A percentile compares a stretch with the other conserved stretches of the same genome.
phyloP scores from a whole-genome alignment of 805 yeast genomes.

The Cyberlindnera subsufficiens region DNA sequence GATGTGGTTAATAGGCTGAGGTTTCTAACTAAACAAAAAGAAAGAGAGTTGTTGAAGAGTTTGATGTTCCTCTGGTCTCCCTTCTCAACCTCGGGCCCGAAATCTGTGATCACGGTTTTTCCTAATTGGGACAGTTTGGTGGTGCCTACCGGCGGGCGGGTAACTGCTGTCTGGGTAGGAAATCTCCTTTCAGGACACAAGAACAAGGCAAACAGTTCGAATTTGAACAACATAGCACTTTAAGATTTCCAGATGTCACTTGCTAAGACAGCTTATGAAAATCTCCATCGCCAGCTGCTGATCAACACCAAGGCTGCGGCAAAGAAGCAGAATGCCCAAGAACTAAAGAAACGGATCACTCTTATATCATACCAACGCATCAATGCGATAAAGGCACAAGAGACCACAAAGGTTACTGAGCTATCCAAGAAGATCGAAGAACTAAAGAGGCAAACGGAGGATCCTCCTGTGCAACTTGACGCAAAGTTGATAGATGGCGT shows the following conservation, averaged over 20 bases:
- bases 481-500: slow-evolving; percentile 10
- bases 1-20: neutral
- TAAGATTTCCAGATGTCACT: slow-evolving; percentile 3
- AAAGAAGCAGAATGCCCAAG: slow-evolving; percentile 21
- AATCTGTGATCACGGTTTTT: too few species aligned
- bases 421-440: slow-evolving; percentile 15
- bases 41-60: neutral
- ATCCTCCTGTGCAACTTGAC: slow-evolving; percentile 15
- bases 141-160: too few species aligned
- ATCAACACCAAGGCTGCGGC: slow-evolving; percentile 18
- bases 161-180: too few species aligned
- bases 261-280: slow-evolving; percentile 12
- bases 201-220: too few species aligned
- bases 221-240: too few species aligned
- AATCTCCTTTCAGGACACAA: too few species aligned
- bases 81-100: too few species aligned
- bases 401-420: slow-evolving; percentile 14
- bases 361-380: slow-evolving; percentile 21
- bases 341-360: slow-evolving; percentile 20
- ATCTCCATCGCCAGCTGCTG: slow-evolving; percentile 18
- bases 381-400: slow-evolving; percentile 19
- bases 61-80: too few species aligned
- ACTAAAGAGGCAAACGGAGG: slow-evolving; percentile 13
- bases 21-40: neutral
- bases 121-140: too few species aligned